phyloP scores from a whole-genome alignment of 352 stramenopile genomes.

The Phytophthora tubulina region DNA sequence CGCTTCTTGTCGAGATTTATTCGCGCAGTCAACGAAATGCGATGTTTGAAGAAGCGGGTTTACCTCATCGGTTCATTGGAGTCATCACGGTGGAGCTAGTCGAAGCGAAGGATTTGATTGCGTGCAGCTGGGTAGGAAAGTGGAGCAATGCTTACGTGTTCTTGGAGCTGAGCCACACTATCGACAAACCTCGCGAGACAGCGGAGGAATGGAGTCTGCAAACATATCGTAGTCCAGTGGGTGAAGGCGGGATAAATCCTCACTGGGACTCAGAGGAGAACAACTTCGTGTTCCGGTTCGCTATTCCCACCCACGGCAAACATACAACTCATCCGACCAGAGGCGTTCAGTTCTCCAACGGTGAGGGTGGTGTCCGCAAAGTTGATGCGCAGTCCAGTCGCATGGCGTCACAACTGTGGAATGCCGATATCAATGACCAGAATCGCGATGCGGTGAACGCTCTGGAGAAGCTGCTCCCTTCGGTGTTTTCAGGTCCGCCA shows the following conservation, averaged over 20 bases:
- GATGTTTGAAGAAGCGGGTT: conserved; percentile 78
- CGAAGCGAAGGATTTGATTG: conserved; percentile 75
- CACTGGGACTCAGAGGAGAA: conserved; percentile 62
- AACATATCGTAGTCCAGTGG: conserved; percentile 75
- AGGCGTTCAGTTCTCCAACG: conserved; percentile 29
- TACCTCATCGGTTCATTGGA: conserved; percentile 82
- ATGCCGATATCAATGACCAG: conserved; percentile 40
- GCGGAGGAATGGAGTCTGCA: conserved; percentile 79
- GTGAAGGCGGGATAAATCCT: conserved; percentile 61
- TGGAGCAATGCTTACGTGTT: conserved; percentile 87
- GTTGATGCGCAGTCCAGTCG: conserved; percentile 26
- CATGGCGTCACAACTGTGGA: conserved; percentile 56
- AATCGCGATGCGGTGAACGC: conserved; percentile 47
- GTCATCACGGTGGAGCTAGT: conserved; percentile 75
- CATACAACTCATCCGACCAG: conserved; percentile 40
- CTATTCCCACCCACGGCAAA: conserved; percentile 72
- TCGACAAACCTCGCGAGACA: conserved; percentile 42
- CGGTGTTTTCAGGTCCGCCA: conserved; percentile 70
- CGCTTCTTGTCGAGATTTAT: conserved; percentile 73
- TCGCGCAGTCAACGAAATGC: conserved; percentile 80
- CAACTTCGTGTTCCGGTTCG: conserved; percentile 78
- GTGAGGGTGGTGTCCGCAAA: not conserved
- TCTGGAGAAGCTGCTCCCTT: conserved; percentile 69
- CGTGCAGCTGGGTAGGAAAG: conserved; percentile 71
- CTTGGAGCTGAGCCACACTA: conserved; percentile 58